Evolutionary conservation across 495 filamentous ascomycete genomes (phyloP).

Genomic region (Penicillium waksmanii): DNA sequence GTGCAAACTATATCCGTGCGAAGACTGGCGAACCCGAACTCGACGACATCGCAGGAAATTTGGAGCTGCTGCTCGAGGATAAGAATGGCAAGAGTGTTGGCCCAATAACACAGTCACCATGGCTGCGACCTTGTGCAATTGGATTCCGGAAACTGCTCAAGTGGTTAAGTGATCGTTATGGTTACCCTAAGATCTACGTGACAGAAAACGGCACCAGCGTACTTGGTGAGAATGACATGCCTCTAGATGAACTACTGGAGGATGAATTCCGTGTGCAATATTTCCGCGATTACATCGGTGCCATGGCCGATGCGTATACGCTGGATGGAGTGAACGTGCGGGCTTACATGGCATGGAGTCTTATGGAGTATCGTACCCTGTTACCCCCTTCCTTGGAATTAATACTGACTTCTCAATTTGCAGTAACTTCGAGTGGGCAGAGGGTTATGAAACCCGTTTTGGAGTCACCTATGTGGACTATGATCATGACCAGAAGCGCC

Average conservation of each 20-base stretch:
- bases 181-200: slow-evolving; percentile 74
- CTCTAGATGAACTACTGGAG: slow-evolving; percentile 67
- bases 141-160: slow-evolving; percentile 77
- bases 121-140: slow-evolving; percentile 70
- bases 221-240: slow-evolving; percentile 77
- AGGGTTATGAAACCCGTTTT: slow-evolving; percentile 84
- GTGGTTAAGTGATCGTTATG: slow-evolving; percentile 79
- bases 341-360: slow-evolving; percentile 79
- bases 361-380: slow-evolving; percentile 62
- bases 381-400: background rate
- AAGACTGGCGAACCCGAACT: slow-evolving; percentile 57
- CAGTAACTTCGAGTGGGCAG: slow-evolving; percentile 66
- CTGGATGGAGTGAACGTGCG: slow-evolving; percentile 72
- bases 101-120: slow-evolving; percentile 74
- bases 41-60: slow-evolving; percentile 71
- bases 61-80: slow-evolving; percentile 67
- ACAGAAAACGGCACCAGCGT: slow-evolving; percentile 82
- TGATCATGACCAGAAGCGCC: slow-evolving; percentile 70
- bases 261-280: slow-evolving; percentile 78
- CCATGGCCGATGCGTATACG: slow-evolving; percentile 67
- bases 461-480: slow-evolving; percentile 81
- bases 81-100: slow-evolving; percentile 72
- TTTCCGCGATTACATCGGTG: slow-evolving; percentile 72
- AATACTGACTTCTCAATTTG: slow-evolving; percentile 18
- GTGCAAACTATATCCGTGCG: slow-evolving; percentile 79